Evolutionary conservation across 2,329 filamentous ascomycete species (phyloP), one percentile per base, ranked within the genome.

Genomic region (Dactylonectria macrodidyma): DNA sequence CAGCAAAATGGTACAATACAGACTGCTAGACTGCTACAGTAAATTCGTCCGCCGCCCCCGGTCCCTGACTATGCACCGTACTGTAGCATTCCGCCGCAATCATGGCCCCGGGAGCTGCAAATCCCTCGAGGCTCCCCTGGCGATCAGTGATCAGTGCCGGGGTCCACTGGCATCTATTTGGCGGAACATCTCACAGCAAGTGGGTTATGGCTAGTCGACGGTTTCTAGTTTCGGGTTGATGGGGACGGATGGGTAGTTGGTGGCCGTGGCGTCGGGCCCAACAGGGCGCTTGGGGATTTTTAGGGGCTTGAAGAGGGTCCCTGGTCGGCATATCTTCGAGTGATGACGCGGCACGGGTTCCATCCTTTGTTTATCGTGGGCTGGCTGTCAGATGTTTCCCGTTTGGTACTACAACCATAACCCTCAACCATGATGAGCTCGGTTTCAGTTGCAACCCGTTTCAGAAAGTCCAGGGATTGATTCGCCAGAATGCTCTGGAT

Each of bases 331-430:
- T 47, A 36, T 67, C 14, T 54, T 59, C 52, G 57, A 55, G 30
- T 59, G 72, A 71, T 75, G 71, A 75, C 73, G 73, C 72, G 73
- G 73, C 73, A 26, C 46, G 22, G 59, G 52, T 33, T 47, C 36
- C 30, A 44, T 54, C 38, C 62, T 38, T 33, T 56, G 70, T 71
- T 74, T 69, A 64, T 68, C 63, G 46, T 54, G 19, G 36, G 56
- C 62, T 58, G 52, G 61, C 52, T 65, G 64, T 65, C 38, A 62
- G 62, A 73, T 72, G 71, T 75, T 76, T 75, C 66, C 41, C 61
- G 59, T 63, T 41, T 69, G 57, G 22, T 62, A 58, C 65, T 58
- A 50, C 69, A 60, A 65, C 44, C 24, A 33, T 48, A 65, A 60
- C 62, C 47, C 59, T 36, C 65, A 58, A 50, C 51, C 51, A 58